Evolutionary conservation across 129 eudicot species (phyloP).

Genomic region (Flaveria bidentis): DNA sequence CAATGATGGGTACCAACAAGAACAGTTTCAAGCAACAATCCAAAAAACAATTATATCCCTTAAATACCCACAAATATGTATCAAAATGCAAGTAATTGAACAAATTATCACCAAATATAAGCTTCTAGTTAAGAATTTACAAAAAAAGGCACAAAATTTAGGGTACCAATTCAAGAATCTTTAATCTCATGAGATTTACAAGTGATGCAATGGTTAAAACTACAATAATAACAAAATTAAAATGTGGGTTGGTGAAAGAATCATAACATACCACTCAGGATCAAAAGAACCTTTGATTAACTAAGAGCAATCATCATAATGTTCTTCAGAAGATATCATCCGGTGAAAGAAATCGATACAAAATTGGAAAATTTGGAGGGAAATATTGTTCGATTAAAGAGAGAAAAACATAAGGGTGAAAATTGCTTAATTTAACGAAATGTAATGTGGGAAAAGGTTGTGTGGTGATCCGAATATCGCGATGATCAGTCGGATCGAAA

Average conservation of each 20-base stretch:
- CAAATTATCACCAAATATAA: neutral
- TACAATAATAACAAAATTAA: neutral
- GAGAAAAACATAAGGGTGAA: constrained; percentile 18
- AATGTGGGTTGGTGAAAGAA: constrained; percentile 19
- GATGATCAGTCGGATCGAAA: constrained; percentile 22
- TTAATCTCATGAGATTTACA: neutral
- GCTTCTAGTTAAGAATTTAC: neutral
- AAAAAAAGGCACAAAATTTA: neutral
- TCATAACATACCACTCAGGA: constrained; percentile 19
- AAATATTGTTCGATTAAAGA: constrained; percentile 20
- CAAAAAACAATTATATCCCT: neutral
- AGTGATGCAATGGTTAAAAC: neutral
- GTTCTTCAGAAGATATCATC: constrained; percentile 11
- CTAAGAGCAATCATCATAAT: constrained; percentile 15
- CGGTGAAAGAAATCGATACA: constrained; percentile 12
- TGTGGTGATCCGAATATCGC: constrained; percentile 45
- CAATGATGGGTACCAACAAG: constrained; percentile 38
- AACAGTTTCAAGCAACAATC: constrained; percentile 16
- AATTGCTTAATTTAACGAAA: constrained; percentile 26
- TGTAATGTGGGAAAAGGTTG: constrained; percentile 31
- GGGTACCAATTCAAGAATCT: neutral
- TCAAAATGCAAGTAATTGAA: neutral
- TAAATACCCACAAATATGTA: neutral
- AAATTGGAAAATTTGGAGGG: constrained; percentile 22
- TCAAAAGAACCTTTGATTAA: constrained; percentile 25